Percentiles rank a stretch among this genome's conserved stretches.
These are phyloP conservation scores for Bipolaris gigantea DNA, from an alignment of 2,329 filamentous ascomycete species.

Conservation along the genomic window DNA sequence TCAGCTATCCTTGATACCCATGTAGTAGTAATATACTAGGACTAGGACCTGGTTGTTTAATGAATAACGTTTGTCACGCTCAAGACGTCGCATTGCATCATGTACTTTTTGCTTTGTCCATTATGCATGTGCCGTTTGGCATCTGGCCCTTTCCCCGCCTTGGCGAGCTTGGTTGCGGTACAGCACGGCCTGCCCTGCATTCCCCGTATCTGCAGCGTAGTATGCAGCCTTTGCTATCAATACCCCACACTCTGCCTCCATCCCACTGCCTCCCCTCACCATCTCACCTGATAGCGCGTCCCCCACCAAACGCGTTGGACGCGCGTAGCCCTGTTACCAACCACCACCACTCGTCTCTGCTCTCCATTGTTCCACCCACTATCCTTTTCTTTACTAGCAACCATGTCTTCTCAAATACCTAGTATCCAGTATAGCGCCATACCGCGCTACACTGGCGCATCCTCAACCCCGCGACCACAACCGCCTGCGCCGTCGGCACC, in stretches of 20 bases:
- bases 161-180: not conserved
- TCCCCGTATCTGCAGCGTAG: not conserved
- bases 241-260: conserved; percentile 3
- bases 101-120: not conserved
- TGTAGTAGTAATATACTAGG: conserved; percentile 42
- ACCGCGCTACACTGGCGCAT: conserved; percentile 1
- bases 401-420: not conserved
- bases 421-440: not conserved
- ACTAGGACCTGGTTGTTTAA: conserved; percentile 42
- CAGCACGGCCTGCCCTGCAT: not conserved
- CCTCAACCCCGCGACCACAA: not conserved
- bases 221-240: not conserved
- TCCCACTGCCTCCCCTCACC: not conserved
- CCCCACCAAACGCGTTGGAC: conserved; percentile 16
- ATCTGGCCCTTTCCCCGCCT: not conserved
- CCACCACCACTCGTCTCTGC: not conserved
- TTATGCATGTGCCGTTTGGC: not conserved
- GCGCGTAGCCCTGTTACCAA: conserved; percentile 2
- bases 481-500: conserved; percentile 3
- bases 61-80: conserved; percentile 20
- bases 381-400: not conserved
- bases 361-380: not conserved
- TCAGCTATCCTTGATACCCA: conserved; percentile 27
- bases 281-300: conserved; percentile 19
- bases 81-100: not conserved